Evolutionary conservation across 305 asterid species (phyloP), one percentile per base, ranked within the genome.

Genomic region (Fraxinus paxiana): DNA sequence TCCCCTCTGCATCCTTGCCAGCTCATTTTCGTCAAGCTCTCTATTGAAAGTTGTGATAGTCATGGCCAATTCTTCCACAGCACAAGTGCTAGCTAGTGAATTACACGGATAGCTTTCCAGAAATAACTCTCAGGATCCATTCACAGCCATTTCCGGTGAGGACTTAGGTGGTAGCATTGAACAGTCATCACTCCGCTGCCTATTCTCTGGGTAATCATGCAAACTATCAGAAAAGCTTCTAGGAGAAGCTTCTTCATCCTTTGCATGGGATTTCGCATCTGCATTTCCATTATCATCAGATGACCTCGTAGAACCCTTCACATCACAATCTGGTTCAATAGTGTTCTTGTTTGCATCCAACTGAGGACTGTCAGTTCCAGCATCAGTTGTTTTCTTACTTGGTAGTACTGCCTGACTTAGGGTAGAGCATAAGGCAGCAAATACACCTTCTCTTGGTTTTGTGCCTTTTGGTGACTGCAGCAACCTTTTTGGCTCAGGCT

Each of bases 81-180:
- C 51, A 38, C 48, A 30, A 26, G 71, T 18, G 38, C 73, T 26
- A 69, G 80, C 51, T 74, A 80, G 38, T 15, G 75, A 80, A 82
- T 76, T 81, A 76, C 81, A 76, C 51, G 37, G 69, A 79, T 75
- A 75, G 82, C 83, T 79, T 63, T 65, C 77, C 74, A 86, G 35
- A 77, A 72, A 35, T 74, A 76, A 33, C 75, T 77, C 77, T 92
- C 87, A 92, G 38, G 97, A 91, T 77, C 98, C 98, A 83, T 88
- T 92, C 76, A 94, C 97, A 77, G 94, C 88, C 96, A 91, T 93
- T 78, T 93, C 98, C 0, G 97, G 88, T 12, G 98, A 91, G 69
- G 98, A 85, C 9, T 88, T 90, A 0, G 92, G 88, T n/a, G 91
- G 85, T 81, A 90, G 78, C 72, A 87, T 77, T 38, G 90, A 86